Percentiles rank a stretch among this genome's conserved stretches.
Evolutionary conservation across 1,284 basidiomycete genomes (phyloP).

Genomic region (Exobasidium rhododendri): DNA sequence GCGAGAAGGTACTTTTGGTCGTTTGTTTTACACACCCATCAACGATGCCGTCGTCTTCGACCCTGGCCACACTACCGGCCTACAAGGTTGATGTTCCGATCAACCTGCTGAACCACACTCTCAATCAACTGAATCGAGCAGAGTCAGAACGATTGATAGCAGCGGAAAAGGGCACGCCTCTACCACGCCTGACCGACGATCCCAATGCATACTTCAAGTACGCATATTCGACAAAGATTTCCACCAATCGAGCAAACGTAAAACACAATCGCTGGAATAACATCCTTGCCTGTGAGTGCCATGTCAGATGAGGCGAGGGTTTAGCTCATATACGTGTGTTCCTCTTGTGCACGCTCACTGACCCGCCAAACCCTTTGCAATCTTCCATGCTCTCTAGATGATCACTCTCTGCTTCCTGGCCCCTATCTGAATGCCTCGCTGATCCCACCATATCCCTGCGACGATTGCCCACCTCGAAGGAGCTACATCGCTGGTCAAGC

Average conservation of each 20-base stretch:
- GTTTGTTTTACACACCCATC: too few species aligned
- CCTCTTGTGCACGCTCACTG: too few species aligned
- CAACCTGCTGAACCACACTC: background rate
- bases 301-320: background rate
- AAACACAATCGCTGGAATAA: constrained; percentile 8
- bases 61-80: background rate
- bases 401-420: constrained; percentile 34
- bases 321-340: background rate
- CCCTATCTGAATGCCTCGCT: constrained; percentile 42
- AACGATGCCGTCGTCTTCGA: too few species aligned
- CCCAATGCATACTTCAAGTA: background rate
- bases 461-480: constrained; percentile 43
- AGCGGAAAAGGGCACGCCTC: background rate
- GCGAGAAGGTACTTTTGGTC: too few species aligned
- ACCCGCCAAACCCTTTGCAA: background rate
- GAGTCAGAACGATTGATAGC: constrained; percentile 1
- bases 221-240: background rate
- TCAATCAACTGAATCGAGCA: background rate
- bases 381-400: constrained; percentile 24
- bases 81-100: background rate
- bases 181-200: background rate
- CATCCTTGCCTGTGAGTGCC: constrained; percentile 7
- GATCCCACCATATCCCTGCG: constrained; percentile 21
- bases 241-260: background rate
- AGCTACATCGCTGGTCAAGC: constrained; percentile 91